These are phyloP conservation scores for Phytophthora melonis DNA, from an alignment of 352 stramenopile species.

Conservation along the genomic window DNA sequence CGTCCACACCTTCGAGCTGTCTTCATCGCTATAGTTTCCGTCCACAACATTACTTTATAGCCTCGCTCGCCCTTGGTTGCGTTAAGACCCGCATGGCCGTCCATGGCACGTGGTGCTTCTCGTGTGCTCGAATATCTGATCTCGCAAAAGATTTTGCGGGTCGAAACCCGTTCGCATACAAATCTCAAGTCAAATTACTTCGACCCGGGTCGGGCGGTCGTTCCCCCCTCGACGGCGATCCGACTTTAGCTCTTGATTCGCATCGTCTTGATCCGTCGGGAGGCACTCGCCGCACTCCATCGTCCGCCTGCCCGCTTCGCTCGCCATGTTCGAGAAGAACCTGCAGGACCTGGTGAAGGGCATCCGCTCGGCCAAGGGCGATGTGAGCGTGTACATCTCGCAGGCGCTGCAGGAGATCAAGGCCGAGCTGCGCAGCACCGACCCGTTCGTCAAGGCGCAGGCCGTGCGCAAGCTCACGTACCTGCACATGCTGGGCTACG, in stretches of 20 bases:
- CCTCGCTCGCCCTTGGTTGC: not conserved
- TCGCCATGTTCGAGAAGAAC: conserved; percentile 98
- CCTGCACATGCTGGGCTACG: conserved; percentile 98
- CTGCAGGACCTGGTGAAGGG: conserved; percentile 99
- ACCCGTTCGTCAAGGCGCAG: conserved; percentile 97
- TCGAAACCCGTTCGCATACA: conserved; percentile 37
- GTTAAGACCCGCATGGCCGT: not conserved
- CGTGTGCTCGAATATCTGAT: conserved; percentile 12
- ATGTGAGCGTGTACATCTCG: conserved; percentile 97
- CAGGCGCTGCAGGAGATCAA: conserved; percentile 98
- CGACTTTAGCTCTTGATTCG: conserved; percentile 39
- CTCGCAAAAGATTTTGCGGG: conserved; percentile 34
- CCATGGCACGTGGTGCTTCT: not conserved
- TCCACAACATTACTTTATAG: not conserved
- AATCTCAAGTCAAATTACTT: conserved; percentile 7
- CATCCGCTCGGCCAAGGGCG: conserved; percentile 97
- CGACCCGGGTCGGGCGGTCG: conserved; percentile 26
- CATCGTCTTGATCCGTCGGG: conserved; percentile 17
- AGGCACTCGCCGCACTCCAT: not conserved
- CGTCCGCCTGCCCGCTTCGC: not conserved
- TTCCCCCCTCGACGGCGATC: conserved; percentile 27
- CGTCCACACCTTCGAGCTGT: not conserved
- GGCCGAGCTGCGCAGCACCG: conserved; percentile 95
- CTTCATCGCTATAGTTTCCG: not conserved
- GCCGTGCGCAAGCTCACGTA: conserved; percentile 98